Evolutionary conservation across 2,329 filamentous ascomycete species (phyloP), one percentile per base, ranked within the genome.

Genomic region (Aspergillus pseudotamarii): DNA sequence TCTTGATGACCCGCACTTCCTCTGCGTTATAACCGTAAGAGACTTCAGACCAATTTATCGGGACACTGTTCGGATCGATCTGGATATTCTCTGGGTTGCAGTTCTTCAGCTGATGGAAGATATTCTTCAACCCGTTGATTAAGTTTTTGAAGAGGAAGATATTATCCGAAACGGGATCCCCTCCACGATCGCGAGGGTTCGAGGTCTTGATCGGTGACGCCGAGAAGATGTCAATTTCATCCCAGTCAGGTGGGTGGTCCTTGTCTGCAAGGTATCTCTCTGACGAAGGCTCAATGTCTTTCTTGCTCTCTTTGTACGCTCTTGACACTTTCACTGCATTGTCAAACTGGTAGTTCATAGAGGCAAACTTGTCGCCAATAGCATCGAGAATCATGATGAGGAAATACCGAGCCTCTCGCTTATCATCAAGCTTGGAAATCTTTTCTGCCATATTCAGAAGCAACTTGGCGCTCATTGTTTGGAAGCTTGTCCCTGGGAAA

Each of bases 391-490:
- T 98, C 88, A 96, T 95, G 73, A 99, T 93, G 65, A 99, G 82
- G 76, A 97, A 97, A 76, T 98, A 94, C 6, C 96, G 89, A 28
- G 95, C 95, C 76, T 99, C 94, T 50, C 91, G 88, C 80, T 98
- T 99, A 75, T 97, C 92, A 23, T 91, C 90, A 70, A 99, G 86
- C 77, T 94, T 96, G 1, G 94, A 92, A 73, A 99, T 99, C 76
- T 93, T 96, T 73, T 99, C 96, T 0, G 94, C 95, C 93, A 99
- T 96, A 76, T 99, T 99, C 14, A 99, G 83, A 0, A 99, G 83
- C 3, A 99, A 83, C 78, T 98, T 99, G 0, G 95, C 96, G 71
- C 95, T 98, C 95, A 99, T 99, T 0, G 95, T 99, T 78, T 99
- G 96, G 75, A 99, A 99, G 78, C 94, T 99, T 0, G 96, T 98